A percentile compares a stretch with the other conserved stretches of the same genome.
phyloP scores from a whole-genome alignment of 192 early-diverging fungal genomes.

The Helicostylum pulchrum region DNA sequence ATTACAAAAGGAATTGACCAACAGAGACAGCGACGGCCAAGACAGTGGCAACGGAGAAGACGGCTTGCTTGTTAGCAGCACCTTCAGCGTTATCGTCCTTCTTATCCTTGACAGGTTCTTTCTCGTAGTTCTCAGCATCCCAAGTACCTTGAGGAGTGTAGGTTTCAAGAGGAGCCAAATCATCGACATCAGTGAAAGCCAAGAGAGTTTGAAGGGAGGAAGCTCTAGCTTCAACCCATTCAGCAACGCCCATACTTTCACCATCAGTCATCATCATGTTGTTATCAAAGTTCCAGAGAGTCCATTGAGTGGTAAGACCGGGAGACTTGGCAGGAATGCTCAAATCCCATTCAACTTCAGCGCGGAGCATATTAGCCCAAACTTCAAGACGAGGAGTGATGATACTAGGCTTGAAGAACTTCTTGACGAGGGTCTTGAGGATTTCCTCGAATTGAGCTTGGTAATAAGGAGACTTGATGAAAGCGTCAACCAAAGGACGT shows the following conservation, averaged over 20 bases:
- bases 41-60: neutral
- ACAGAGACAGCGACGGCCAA: neutral
- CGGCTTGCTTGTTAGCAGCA: neutral
- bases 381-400: conserved; percentile 36
- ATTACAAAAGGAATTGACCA: neutral
- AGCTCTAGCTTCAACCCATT: conserved; percentile 23
- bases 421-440: conserved; percentile 33
- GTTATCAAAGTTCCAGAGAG: conserved; percentile 17
- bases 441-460: conserved; percentile 37
- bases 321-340: conserved; percentile 18
- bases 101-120: neutral
- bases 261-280: conserved; percentile 23
- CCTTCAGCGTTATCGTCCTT: neutral
- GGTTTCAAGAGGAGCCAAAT: conserved; percentile 17
- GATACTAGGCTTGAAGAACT: conserved; percentile 40
- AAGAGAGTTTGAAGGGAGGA: conserved; percentile 14
- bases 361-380: conserved; percentile 35
- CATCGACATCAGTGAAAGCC: conserved; percentile 26
- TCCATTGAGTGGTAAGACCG: conserved; percentile 20
- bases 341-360: conserved; percentile 41
- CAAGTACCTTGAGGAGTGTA: conserved; percentile 13
- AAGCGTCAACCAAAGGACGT: conserved; percentile 33
- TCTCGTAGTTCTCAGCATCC: conserved; percentile 4
- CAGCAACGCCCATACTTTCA: conserved; percentile 21
- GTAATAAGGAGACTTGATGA: conserved; percentile 34